These are phyloP conservation scores for Suhomyces pyralidae DNA, from an alignment of 805 yeast species.

Conservation along the genomic window DNA sequence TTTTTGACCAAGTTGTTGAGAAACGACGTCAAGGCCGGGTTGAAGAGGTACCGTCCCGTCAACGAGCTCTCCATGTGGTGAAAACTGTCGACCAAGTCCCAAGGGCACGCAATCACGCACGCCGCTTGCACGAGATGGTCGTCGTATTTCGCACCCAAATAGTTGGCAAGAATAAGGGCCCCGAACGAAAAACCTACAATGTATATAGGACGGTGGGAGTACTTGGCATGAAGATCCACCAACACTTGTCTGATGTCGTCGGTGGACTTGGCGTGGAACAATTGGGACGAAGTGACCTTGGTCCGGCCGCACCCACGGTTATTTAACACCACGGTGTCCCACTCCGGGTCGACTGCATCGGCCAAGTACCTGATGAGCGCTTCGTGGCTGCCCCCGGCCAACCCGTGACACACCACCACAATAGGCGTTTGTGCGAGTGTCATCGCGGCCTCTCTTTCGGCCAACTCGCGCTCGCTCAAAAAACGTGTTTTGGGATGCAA, in stretches of 20 bases:
- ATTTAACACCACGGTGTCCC: constrained; percentile 69
- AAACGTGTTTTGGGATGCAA: constrained; percentile 55
- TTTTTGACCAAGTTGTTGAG: constrained; percentile 32
- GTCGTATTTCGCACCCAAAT: constrained; percentile 51
- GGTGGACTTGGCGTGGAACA: constrained; percentile 71
- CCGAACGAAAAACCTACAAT: constrained; percentile 83
- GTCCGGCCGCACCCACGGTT: constrained; percentile 77
- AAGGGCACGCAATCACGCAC: constrained; percentile 59
- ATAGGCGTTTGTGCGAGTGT: constrained; percentile 48
- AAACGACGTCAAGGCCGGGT: constrained; percentile 31
- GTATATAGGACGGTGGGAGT: constrained; percentile 61
- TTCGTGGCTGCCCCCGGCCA: constrained; percentile 85
- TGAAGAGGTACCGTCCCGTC: constrained; percentile 33
- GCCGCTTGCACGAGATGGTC: constrained; percentile 46
- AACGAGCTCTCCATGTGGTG: constrained; percentile 37
- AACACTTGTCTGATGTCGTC: constrained; percentile 63
- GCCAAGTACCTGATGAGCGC: constrained; percentile 64
- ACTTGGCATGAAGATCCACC: constrained; percentile 44
- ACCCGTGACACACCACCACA: constrained; percentile 67
- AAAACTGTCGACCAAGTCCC: constrained; percentile 63
- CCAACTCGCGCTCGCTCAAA: constrained; percentile 46
- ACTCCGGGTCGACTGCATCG: constrained; percentile 34
- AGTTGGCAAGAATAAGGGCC: constrained; percentile 67
- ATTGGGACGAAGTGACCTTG: constrained; percentile 60
- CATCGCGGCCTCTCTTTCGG: constrained; percentile 11